Conservation (phyloP, 768 basidiomycete species). For the Termitomyces sp. region DNA sequence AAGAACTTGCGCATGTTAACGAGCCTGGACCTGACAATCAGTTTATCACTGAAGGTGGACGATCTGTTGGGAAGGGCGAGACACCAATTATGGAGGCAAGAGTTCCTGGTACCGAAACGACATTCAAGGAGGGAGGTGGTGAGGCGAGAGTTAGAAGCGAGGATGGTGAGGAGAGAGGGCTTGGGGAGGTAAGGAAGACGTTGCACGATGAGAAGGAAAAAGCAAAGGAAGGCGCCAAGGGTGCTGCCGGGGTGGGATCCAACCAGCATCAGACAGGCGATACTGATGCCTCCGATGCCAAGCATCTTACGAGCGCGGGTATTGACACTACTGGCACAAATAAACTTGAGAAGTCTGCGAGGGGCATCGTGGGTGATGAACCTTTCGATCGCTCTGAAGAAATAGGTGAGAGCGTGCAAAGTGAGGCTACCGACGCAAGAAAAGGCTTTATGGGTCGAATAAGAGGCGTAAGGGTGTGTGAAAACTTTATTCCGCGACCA, state of each 20-base stretch:
- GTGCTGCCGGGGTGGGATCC: background rate
- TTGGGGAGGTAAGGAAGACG: conserved; percentile 20
- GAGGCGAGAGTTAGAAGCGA: conserved; percentile 26
- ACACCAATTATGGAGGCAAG: conserved; percentile 27
- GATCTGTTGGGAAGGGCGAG: conserved; percentile 22
- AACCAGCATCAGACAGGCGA: background rate
- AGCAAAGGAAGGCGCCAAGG: conserved; percentile 7
- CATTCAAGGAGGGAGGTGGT: conserved; percentile 32
- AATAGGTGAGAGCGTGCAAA: background rate
- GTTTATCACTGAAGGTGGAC: conserved; percentile 48
- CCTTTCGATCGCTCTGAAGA: conserved; percentile 16
- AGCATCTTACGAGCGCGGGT: background rate
- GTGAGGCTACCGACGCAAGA: conserved; percentile 23
- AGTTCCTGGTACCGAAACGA: conserved; percentile 25
- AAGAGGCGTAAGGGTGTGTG: conserved; percentile 32
- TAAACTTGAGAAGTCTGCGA: conserved; percentile 1
- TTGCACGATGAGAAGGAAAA: conserved; percentile 13
- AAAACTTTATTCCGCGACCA: conserved; percentile 20
- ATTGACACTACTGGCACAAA: conserved; percentile 1
- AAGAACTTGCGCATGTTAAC: conserved; percentile 59
- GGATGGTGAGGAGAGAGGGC: conserved; percentile 25
- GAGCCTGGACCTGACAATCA: conserved; percentile 62
- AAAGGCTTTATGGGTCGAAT: conserved; percentile 25
- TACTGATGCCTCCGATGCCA: background rate
- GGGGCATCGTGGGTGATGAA: conserved; percentile 4